Percentiles rank a stretch among this genome's conserved stretches.
Evolutionary conservation across 192 early-diverging fungal genomes (phyloP).

Genomic region (Coemansia sp.): DNA sequence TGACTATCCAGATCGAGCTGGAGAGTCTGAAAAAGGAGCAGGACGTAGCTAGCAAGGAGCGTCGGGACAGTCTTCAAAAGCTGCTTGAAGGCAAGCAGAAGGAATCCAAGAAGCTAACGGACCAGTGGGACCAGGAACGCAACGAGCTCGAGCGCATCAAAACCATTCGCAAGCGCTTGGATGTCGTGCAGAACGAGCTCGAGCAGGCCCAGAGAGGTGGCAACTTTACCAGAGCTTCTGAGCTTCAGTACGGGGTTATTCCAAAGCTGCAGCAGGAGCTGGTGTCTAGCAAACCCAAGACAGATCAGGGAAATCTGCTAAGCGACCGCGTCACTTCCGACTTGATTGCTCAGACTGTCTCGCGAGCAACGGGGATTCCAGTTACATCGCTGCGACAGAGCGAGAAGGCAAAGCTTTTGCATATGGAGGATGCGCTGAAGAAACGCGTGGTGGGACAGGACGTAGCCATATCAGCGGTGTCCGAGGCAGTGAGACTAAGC

Average conservation of each 20-base stretch:
- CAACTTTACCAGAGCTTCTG: conserved; percentile 71
- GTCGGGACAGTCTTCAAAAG: conserved; percentile 60
- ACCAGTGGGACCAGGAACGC: conserved; percentile 69
- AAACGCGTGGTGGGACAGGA: conserved; percentile 74
- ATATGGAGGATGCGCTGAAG: conserved; percentile 65
- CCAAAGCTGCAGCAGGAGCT: conserved; percentile 70
- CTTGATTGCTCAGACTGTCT: conserved; percentile 72
- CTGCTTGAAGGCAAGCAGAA: conserved; percentile 61
- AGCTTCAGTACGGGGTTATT: conserved; percentile 77
- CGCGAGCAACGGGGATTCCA: conserved; percentile 78
- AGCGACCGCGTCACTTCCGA: conserved; percentile 81
- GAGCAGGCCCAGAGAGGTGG: conserved; percentile 72
- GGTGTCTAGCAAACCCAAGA: conserved; percentile 56
- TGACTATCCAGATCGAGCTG: conserved; percentile 77
- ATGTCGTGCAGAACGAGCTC: conserved; percentile 72
- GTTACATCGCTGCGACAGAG: conserved; percentile 68
- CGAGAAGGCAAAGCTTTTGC: conserved; percentile 68
- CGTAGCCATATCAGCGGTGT: conserved; percentile 64
- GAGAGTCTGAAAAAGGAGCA: conserved; percentile 79
- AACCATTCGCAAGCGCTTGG: conserved; percentile 65
- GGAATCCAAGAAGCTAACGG: conserved; percentile 60
- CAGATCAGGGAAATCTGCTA: conserved; percentile 58
- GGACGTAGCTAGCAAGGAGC: conserved; percentile 66
- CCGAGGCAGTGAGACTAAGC: conserved; percentile 74
- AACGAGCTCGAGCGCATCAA: conserved; percentile 70